Base-by-base conservation (phyloP, 2,329 filamentous ascomycete genomes). In the Calcarisporium arbuscula region DNA sequence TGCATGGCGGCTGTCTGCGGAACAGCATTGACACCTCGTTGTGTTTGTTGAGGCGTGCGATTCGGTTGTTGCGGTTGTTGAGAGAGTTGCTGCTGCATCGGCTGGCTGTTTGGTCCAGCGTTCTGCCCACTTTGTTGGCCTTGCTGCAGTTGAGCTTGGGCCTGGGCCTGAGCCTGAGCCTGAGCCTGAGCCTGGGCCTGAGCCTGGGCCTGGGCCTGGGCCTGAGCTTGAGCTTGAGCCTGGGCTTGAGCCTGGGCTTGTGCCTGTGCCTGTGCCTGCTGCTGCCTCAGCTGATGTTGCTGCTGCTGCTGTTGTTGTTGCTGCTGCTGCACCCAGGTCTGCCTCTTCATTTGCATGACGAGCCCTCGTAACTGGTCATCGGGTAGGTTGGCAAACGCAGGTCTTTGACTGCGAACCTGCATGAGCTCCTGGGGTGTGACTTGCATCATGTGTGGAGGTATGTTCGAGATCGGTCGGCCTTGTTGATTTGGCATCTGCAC, bases 11-110 rank as follows among this genome's bases (percentile, higher is more conserved):
- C 40, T 20, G 49, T 65, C 44, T 71, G 71, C 3, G 60, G 60
- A 53, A 70, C 62, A 54, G 60, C 53, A 63, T 62, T 41, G 7
- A 57, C 51, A 37, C 60, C 60, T 14, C 56, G 48, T 37, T 63
- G 53, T 34, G 53, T 49, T 38, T 60, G 55, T 44, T 68, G 64
- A 30, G 61, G 45, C 6, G 50, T 41, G 34, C 56, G 54, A 29
- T 42, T 52, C 48, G 43, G 48, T 43, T 77, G 74, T 62, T 72
- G 74, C 29, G 64, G 67, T 38, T 72, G 72, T 39, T 74, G 74
- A 8, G 64, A 68, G 38, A 71, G 70, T 37, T 74, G 72, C n/a
- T 73, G 57, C 38, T 73, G 68, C 42, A 72, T 71, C 36, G 72
- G 72, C n/a, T n/a, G n/a, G 4, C 62, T 62, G 42, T 67, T 70